Base-by-base conservation (phyloP, 192 early-diverging fungal genomes). In the Funneliformis mosseae region DNA sequence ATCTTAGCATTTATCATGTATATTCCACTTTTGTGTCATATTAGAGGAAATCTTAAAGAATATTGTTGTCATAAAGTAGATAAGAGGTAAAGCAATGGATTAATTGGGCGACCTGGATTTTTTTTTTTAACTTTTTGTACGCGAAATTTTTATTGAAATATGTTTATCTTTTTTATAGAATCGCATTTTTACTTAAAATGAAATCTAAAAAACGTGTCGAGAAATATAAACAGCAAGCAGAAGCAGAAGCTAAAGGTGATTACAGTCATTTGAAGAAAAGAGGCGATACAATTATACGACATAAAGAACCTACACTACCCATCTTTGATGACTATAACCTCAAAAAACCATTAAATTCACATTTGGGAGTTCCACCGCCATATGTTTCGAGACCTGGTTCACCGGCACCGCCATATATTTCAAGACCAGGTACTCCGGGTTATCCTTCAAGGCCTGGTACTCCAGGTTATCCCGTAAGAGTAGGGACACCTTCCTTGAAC, bases 1-100 rank as follows among this genome's bases (percentile, higher is more conserved):
- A 48, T 94, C 8, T 61, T 83, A 12, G 94, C 95, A 7, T 84
- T 88, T 23, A 62, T 94, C 60, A 64, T 95, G 21, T 96, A 96
- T 82, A 86, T 96, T 55, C 95, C 95, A 9, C 84, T 96, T 61
- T 79, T 95, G 74, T 91, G 88, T 81, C 89, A 89, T 62, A 94
- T 96, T 74, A 90, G 89, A 43, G 95, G 95, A 23, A 96, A 96
- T 80, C 83, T 96, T 68, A 96, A 96, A 82, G 95, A 96, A 81
- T 96, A 92, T 81, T 94, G 92, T 74, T 94, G 92, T 73, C 93
- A 95, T 86, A 95, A 95, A 84, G 91, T 96, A 62, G 95, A 96
- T 84, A 96, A 96, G 84, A 81, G 95, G 94, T 95, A 89, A 71
- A 2, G 50, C n/a, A 50, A 79, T 2, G 46, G 3, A 33, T 33